These are phyloP conservation scores for Saccharomycopsis oosterbeekiorum DNA, from an alignment of 805 yeast species.

Conservation along the genomic window DNA sequence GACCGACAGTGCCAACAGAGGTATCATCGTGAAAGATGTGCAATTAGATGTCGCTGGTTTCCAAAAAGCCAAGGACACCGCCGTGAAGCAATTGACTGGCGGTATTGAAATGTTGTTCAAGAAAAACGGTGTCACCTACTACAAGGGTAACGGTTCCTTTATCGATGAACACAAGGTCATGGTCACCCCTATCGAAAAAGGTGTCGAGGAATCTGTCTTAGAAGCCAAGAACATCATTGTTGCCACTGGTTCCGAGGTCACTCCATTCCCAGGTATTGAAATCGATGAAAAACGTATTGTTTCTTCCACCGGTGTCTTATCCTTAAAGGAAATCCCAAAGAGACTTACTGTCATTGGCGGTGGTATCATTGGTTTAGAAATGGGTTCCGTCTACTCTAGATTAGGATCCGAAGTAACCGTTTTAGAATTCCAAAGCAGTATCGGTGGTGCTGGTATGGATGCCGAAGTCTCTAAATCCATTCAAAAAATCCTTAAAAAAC, in stretches of 20 bases:
- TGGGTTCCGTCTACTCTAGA: constrained; percentile 97
- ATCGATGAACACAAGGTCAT: constrained; percentile 67
- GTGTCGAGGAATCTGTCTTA: constrained; percentile 56
- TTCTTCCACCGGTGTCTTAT: constrained; percentile 85
- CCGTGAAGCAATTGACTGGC: constrained; percentile 81
- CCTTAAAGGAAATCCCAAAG: constrained; percentile 86
- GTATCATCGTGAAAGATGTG: constrained; percentile 80
- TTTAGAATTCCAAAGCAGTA: constrained; percentile 77
- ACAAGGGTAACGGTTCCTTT: constrained; percentile 88
- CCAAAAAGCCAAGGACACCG: constrained; percentile 86
- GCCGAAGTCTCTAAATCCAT: constrained; percentile 84
- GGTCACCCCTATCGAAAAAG: constrained; percentile 81
- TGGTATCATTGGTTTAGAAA: constrained; percentile 98
- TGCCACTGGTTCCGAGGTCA: constrained; percentile 97
- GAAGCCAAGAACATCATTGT: constrained; percentile 83
- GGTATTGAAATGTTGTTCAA: constrained; percentile 94
- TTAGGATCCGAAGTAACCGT: constrained; percentile 93
- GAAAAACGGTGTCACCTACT: constrained; percentile 89
- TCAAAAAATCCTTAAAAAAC: constrained; percentile 85
- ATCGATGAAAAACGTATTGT: constrained; percentile 97
- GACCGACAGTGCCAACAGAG: constrained; percentile 77
- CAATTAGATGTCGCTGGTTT: constrained; percentile 64
- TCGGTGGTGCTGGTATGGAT: constrained; percentile 96
- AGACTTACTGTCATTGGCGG: constrained; percentile 91
- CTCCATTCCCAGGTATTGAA: constrained; percentile 97